These are phyloP conservation scores for Suillus discolor DNA, from an alignment of 768 basidiomycete species.

Conservation along the genomic window DNA sequence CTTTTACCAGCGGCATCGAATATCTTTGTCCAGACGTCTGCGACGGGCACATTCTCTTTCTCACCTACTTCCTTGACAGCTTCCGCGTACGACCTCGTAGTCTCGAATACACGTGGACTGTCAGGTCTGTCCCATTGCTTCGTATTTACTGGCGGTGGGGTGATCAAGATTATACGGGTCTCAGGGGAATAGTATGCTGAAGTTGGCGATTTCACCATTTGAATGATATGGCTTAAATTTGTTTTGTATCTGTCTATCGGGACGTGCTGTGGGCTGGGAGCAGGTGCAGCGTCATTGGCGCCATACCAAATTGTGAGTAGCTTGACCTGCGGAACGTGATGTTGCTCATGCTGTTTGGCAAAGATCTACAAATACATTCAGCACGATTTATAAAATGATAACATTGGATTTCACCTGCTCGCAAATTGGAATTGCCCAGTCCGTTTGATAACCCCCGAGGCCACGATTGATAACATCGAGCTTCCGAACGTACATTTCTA, in stretches of 20 bases:
- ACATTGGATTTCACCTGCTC: slow-evolving; percentile 53
- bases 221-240: slow-evolving; percentile 67
- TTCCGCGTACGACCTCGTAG: slow-evolving; percentile 69
- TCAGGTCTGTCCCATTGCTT: slow-evolving; percentile 42
- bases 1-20: slow-evolving; percentile 72
- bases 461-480: slow-evolving; percentile 89
- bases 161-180: slow-evolving; percentile 79
- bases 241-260: slow-evolving; percentile 62
- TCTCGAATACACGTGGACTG: slow-evolving; percentile 54
- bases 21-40: slow-evolving; percentile 76
- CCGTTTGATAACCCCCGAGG: slow-evolving; percentile 81
- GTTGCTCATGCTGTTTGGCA: slow-evolving; percentile 50
- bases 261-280: slow-evolving; percentile 72
- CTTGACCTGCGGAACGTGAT: slow-evolving; percentile 58
- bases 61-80: slow-evolving; percentile 64
- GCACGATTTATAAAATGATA: too few relatives aligned
- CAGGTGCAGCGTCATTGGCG: slow-evolving; percentile 81
- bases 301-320: slow-evolving; percentile 91
- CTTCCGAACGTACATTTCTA: slow-evolving; percentile 78
- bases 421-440: slow-evolving; percentile 82
- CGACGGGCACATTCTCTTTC: slow-evolving; percentile 56
- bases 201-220: slow-evolving; percentile 58
- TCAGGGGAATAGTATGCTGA: slow-evolving; percentile 69
- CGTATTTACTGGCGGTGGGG: slow-evolving; percentile 82
- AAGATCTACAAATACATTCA: slow-evolving; percentile 47